A percentile compares a stretch with the other conserved stretches of the same genome.
Evolutionary conservation across 768 basidiomycete species (phyloP).

Genomic region (Ramaria sp.): DNA sequence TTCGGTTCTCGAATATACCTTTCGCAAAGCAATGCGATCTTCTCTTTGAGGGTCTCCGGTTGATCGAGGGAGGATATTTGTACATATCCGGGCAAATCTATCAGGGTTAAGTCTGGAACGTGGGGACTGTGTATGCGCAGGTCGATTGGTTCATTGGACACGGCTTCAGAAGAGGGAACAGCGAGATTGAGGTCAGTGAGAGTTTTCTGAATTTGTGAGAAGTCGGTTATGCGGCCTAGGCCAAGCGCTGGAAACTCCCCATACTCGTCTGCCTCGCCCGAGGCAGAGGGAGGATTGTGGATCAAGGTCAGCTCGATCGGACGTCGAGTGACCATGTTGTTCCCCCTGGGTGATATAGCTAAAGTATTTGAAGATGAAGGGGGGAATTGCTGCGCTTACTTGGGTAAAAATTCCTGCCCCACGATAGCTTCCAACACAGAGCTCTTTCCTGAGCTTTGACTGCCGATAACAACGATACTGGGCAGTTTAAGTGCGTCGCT

Average conservation of each 20-base stretch:
- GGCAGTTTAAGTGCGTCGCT: constrained; percentile 90
- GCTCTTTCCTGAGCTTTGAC: constrained; percentile 97
- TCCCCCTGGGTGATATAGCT: constrained; percentile 47
- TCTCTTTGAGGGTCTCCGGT: constrained; percentile 87
- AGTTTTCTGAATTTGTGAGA: constrained; percentile 83
- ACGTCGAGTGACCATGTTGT: constrained; percentile 98
- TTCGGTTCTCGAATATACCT: constrained; percentile 99
- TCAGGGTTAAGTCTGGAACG: constrained; percentile 94
- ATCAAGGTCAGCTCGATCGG: constrained; percentile 97
- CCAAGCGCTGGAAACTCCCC: constrained; percentile 91
- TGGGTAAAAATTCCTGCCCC: constrained; percentile 95
- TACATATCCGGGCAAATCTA: constrained; percentile 95
- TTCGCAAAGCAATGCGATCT: constrained; percentile 82
- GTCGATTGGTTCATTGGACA: constrained; percentile 93
- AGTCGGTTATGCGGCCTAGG: constrained; percentile 82
- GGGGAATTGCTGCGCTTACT: constrained; percentile 44
- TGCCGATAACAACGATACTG: constrained; percentile 96
- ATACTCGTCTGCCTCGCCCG: constrained; percentile 57
- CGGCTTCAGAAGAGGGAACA: constrained; percentile 80
- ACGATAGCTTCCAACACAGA: constrained; percentile 96
- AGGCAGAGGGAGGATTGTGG: constrained; percentile 55
- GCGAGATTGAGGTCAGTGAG: constrained; percentile 92
- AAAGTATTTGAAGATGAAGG: neutral
- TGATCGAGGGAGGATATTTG: constrained; percentile 94
- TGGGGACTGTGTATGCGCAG: constrained; percentile 92